Evolutionary conservation across 345 rosid species (phyloP), one percentile per base, ranked within the genome.

Genomic region (Bruguiera sexangula): DNA sequence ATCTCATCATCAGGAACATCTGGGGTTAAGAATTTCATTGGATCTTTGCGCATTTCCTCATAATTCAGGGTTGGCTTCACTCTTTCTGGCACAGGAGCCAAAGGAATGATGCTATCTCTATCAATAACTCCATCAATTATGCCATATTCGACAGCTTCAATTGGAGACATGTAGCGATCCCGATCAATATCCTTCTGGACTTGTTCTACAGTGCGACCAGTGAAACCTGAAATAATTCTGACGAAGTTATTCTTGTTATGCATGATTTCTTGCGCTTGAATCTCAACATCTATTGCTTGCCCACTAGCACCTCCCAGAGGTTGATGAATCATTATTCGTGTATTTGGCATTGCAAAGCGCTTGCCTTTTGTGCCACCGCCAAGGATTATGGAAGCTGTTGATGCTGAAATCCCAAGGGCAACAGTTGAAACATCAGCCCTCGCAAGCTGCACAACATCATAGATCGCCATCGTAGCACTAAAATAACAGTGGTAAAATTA

Each of bases 381-480:
- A 60, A 95, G 98, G 70, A 95, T 88, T 31, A 95, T 67, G 24
- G 99, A 83, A 69, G 99, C 96, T 48, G 99, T 88, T 69, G 96
- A 92, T 31, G 96, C 97, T 65, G 97, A 81, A 26, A 90, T 85
- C 43, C 99, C 99, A 26, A 95, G 88, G 15, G 91, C 92, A 67
- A 90, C 78, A 0, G 98, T 95, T 3, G 98, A 92, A 60, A 92
- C 96, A 75, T 95, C 94, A 32, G 96, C 98, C 74, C 96, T 84
- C 76, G 92, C 91, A 37, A 95, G 93, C 69, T 90, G 94, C 70
- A 95, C 83, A 30, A 87, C 96, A 27, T 95, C 99, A 57, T 87
- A 90, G 77, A 95, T 95, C 31, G 96, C 99, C 96, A 95, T 88
- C 8, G 96, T 84, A 69, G 98, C 96, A 81, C 99, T 95, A 88